A percentile compares a stretch with the other conserved stretches of the same genome.
Evolutionary conservation across 345 rosid species (phyloP).

Genomic region (Salix koriyanagi): DNA sequence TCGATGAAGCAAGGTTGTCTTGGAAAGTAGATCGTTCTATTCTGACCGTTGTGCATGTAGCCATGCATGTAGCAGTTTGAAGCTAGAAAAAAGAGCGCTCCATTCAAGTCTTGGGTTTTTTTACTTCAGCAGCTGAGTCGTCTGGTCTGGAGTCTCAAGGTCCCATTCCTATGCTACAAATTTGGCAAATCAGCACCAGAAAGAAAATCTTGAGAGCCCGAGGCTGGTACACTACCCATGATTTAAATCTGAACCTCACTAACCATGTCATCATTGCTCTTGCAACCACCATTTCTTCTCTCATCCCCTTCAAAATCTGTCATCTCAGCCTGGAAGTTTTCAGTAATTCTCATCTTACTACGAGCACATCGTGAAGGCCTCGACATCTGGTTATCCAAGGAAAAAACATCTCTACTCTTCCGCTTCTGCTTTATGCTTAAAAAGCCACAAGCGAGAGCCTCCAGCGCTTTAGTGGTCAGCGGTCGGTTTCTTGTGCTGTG

Average conservation of each 20-base stretch:
- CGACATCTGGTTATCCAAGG: constrained; percentile 24
- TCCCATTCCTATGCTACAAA: background rate
- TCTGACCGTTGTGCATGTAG: background rate
- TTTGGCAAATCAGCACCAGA: background rate
- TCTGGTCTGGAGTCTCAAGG: background rate
- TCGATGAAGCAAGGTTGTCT: background rate
- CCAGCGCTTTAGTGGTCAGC: constrained; percentile 49
- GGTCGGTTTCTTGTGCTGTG: constrained; percentile 56
- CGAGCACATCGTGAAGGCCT: constrained; percentile 38
- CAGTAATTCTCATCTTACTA: constrained; percentile 9
- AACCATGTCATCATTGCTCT: constrained; percentile 6
- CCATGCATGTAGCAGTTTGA: background rate
- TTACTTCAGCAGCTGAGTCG: background rate
- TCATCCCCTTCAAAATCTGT: constrained; percentile 12
- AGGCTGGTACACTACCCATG: background rate
- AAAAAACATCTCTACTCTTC: constrained; percentile 29
- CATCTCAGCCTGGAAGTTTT: constrained; percentile 1
- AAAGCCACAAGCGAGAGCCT: constrained; percentile 56
- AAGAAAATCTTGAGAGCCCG: background rate
- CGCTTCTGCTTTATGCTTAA: constrained; percentile 45
- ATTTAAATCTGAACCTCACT: background rate
- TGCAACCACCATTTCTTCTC: constrained; percentile 1
- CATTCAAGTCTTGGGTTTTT: background rate
- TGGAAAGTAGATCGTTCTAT: background rate
- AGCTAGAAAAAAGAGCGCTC: background rate